Base-by-base conservation (phyloP, 2,329 filamentous ascomycete species). In the Amphichorda felina region DNA sequence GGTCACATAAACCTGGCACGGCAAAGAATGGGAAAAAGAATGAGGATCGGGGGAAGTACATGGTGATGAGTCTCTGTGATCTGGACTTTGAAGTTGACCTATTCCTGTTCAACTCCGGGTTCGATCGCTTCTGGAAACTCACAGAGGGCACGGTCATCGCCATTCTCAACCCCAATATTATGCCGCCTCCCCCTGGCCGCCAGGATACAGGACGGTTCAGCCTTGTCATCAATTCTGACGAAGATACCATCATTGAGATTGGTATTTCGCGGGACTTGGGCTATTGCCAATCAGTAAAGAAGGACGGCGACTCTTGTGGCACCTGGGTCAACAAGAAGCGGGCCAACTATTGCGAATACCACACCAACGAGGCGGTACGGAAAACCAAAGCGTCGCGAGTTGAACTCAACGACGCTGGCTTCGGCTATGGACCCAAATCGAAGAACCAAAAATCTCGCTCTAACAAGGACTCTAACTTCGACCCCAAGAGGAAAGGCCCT, bases 61-160 rank as follows among this genome's bases (percentile, higher is more conserved):
- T 98, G 83, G 81, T 89, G 2, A 64, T 98, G 41, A 84, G 76
- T 2, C 67, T 98, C 3, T 86, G 84, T 0, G 89, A 98, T 55
- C 65, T 98, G 9, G 81, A 86, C 48, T 94, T 79, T 75, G 86
- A 94, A 47, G 57, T 98, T 10, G 88, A 96, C 43, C 70, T 96
- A 29, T 96, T 87, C 48, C 72, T 98, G 11, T 98, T 98, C 58
- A 83, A 84, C 48, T 78, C 81, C 0, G 93, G 86, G 6, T 95
- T 96, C 48, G 80, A 84, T 13, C 78, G 83, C 37, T 98, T 91
- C 62, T 96, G 89, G 81, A 94, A 94, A 52, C 65, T 96, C n/a
- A 79, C 79, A 0, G 74, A 85, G 2, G 91, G 91, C n/a, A 95
- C 88, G 0, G 72, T 96, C 2, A 68, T 98, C 38, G 91, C 89